Conservation (phyloP, 1,139 yeast species). For the Schwanniomyces etchellsii region DNA sequence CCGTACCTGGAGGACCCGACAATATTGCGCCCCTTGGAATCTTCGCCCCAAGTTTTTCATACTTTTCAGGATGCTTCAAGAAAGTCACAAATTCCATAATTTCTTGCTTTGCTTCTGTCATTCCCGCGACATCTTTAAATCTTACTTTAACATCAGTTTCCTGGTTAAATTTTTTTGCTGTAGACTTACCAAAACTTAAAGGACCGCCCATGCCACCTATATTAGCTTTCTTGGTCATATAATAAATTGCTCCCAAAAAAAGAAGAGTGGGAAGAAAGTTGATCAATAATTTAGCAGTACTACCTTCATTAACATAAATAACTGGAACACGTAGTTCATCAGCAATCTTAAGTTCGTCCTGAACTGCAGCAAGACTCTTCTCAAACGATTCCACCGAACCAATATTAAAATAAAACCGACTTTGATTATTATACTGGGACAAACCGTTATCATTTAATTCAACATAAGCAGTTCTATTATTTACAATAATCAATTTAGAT, state of each 20-base stretch:
- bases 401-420: slow-evolving; percentile 54
- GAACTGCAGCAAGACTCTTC: slow-evolving; percentile 70
- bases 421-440: slow-evolving; percentile 19
- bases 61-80: slow-evolving; percentile 81
- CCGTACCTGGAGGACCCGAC: slow-evolving; percentile 99
- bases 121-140: slow-evolving; percentile 95
- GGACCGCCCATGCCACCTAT: slow-evolving; percentile 62
- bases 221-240: slow-evolving; percentile 54
- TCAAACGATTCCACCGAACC: slow-evolving; percentile 95
- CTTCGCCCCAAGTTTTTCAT: slow-evolving; percentile 89
- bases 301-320: slow-evolving; percentile 67
- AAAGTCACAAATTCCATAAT: slow-evolving; percentile 96
- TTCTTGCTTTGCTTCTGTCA: slow-evolving; percentile 96
- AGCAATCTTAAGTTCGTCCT: slow-evolving; percentile 61
- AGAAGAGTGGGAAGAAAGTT: slow-evolving; percentile 79
- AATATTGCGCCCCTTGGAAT: slow-evolving; percentile 97
- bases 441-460: slow-evolving; percentile 37
- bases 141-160: slow-evolving; percentile 85
- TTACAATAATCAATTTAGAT: slow-evolving; percentile 30
- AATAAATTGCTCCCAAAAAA: slow-evolving; percentile 81
- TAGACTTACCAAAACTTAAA: slow-evolving; percentile 76
- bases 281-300: slow-evolving; percentile 53
- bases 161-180: slow-evolving; percentile 87
- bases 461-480: slow-evolving; percentile 32
- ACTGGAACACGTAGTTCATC: slow-evolving; percentile 73